Evolutionary conservation across 2,329 filamentous ascomycete genomes (phyloP), one percentile per base, ranked within the genome.

Genomic region (Fusarium mangiferae): DNA sequence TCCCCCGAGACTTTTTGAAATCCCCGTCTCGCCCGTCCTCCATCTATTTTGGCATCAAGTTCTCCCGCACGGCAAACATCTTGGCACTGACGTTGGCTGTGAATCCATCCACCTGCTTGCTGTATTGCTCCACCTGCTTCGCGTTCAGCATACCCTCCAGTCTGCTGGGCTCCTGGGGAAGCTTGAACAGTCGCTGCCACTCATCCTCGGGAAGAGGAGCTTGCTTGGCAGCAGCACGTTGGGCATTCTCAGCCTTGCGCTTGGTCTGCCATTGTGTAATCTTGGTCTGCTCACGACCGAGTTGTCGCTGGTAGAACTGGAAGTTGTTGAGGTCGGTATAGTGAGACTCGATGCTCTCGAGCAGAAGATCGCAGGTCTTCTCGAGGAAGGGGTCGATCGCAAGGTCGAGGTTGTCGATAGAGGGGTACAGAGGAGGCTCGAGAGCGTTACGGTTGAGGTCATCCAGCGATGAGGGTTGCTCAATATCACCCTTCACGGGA

Each of bases 251-350:
- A 22, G 94, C 92, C 88, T 98, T 97, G 82, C 96, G 93, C 91
- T 99, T 98, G 71, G 92, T 87, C 86, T 98, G 96, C 96, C 96
- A 99, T 75, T 95, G 93, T 62, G 94, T 92, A 79, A 99, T 98
- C 90, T 98, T 99, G 80, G 93, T 87, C 87, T 99, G 96, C 87
- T 99, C 96, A 78, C 96, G 94, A 61, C 92, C 93, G 66, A 98
- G 89, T 81, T 97, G 95, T 80, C 96, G 91, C 86, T 98, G 95
- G 88, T 98, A 98, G 89, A 90, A 91, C 84, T 98, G 95, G 87
- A 97, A 96, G 90, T 99, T 99, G 91, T 98, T 98, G 83, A 97
- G 93, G 85, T 99, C 96, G 69, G 95, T 98, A 87, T 98, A 96
- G 88, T 99, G 96, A 63, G 93, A 93, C 88, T 99, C 96, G 83